Conservation (phyloP, 2,329 filamentous ascomycete genomes). For the Biscogniauxia marginata region DNA sequence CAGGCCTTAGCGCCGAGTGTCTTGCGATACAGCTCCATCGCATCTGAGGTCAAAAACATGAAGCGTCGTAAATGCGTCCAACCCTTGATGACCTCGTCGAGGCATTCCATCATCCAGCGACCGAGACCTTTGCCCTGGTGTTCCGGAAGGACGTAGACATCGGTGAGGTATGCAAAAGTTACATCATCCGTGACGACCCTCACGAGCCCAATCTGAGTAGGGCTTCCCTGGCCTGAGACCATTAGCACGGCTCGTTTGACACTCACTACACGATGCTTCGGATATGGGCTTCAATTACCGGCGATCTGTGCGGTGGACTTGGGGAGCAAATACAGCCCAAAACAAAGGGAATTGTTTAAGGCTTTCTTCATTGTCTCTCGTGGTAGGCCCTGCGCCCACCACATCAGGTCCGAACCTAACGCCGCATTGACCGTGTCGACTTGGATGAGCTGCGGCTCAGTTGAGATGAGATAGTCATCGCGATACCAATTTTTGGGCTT, state of each 20-base stretch:
- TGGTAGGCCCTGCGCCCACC: slow-evolving; percentile 58
- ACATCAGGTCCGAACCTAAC: slow-evolving; percentile 56
- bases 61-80: slow-evolving; percentile 56
- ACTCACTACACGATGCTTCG: background rate
- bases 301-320: slow-evolving; percentile 33
- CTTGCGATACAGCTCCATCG: slow-evolving; percentile 45
- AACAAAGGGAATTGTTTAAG: slow-evolving; percentile 57
- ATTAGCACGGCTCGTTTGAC: slow-evolving; percentile 1
- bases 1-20: slow-evolving; percentile 46
- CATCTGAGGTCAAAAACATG: slow-evolving; percentile 50
- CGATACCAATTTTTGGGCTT: slow-evolving; percentile 46
- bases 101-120: slow-evolving; percentile 52
- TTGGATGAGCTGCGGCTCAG: slow-evolving; percentile 55
- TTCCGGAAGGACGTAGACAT: slow-evolving; percentile 52
- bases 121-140: slow-evolving; percentile 53
- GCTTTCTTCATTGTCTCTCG: slow-evolving; percentile 48
- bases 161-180: slow-evolving; percentile 65
- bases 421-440: slow-evolving; percentile 53
- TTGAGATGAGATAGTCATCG: slow-evolving; percentile 59
- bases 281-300: slow-evolving; percentile 21
- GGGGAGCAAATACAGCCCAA: slow-evolving; percentile 53
- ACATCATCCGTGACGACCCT: slow-evolving; percentile 68
- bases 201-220: slow-evolving; percentile 50
- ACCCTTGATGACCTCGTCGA: slow-evolving; percentile 44
- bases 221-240: slow-evolving; percentile 18